phyloP scores from a whole-genome alignment of 2,329 filamentous ascomycete species.

The Trichoderma aggressivum region DNA sequence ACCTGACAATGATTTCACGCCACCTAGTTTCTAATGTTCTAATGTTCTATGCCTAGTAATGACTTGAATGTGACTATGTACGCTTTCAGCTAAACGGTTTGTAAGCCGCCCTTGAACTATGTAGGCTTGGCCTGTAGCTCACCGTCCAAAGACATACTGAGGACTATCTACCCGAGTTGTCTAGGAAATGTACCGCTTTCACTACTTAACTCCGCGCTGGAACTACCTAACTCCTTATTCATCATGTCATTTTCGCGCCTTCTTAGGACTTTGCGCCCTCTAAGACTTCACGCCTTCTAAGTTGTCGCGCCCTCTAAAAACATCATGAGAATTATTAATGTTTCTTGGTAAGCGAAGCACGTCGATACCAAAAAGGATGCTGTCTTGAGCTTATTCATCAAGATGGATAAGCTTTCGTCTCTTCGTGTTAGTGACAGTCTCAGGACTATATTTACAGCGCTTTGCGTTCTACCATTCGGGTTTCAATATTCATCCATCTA shows the following conservation, averaged over 20 bases:
- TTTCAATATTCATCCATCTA: neutral
- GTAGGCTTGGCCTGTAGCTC: neutral
- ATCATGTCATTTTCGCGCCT: neutral
- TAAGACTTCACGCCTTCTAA: neutral
- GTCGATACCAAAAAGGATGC: neutral
- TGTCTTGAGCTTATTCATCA: neutral
- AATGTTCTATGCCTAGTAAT: neutral
- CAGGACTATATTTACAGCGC: neutral
- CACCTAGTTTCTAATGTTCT: neutral
- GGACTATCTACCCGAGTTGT: neutral
- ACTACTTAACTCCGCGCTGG: neutral
- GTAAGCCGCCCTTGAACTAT: neutral
- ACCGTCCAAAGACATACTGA: neutral
- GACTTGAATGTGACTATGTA: neutral
- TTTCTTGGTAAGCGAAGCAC: neutral
- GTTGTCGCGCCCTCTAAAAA: neutral
- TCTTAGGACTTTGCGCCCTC: neutral
- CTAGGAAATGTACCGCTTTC: neutral
- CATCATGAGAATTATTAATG: neutral
- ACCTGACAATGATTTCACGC: neutral
- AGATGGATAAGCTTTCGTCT: neutral
- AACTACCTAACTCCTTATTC: neutral
- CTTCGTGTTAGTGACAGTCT: neutral
- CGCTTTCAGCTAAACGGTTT: neutral
- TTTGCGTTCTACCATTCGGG: neutral